Evolutionary conservation across 306 rosid species (phyloP).

Genomic region (Casuarina glauca): DNA sequence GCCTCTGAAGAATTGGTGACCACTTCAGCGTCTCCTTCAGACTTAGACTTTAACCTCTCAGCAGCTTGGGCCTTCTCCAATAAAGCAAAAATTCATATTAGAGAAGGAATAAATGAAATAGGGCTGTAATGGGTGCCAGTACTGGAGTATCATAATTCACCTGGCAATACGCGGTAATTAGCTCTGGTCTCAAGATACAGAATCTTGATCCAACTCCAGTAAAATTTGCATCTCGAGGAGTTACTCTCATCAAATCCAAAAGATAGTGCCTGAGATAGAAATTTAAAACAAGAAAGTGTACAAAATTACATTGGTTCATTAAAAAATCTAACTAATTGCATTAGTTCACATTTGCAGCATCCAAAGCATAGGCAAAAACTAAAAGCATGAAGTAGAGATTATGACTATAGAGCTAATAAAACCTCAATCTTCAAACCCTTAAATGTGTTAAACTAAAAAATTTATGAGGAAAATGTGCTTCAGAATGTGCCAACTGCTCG

Average conservation of each 20-base stretch:
- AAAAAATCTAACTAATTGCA: background rate
- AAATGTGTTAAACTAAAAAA: background rate
- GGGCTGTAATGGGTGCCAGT: constrained; percentile 5
- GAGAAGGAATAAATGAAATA: constrained; percentile 23
- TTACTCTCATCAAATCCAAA: constrained; percentile 95
- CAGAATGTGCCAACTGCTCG: background rate
- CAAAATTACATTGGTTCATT: constrained; percentile 12
- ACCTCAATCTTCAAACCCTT: background rate
- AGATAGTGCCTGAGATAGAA: constrained; percentile 76
- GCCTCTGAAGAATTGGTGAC: constrained; percentile 40
- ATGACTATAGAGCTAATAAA: background rate
- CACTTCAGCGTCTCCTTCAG: constrained; percentile 43
- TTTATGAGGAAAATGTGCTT: background rate
- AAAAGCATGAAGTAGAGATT: background rate
- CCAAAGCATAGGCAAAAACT: background rate
- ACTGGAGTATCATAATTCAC: constrained; percentile 30
- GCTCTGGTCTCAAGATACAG: constrained; percentile 85
- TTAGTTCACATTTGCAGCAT: background rate
- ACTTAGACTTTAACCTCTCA: constrained; percentile 53
- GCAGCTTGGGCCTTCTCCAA: constrained; percentile 63
- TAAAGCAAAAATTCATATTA: constrained; percentile 19
- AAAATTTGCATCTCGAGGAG: constrained; percentile 96
- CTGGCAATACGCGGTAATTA: constrained; percentile 85
- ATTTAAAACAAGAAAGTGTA: constrained; percentile 18
- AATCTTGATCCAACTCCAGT: constrained; percentile 87